A percentile compares a stretch with the other conserved stretches of the same genome.
These are phyloP conservation scores for Cytospora mali DNA, from an alignment of 2,329 filamentous ascomycete genomes.

Conservation along the genomic window DNA sequence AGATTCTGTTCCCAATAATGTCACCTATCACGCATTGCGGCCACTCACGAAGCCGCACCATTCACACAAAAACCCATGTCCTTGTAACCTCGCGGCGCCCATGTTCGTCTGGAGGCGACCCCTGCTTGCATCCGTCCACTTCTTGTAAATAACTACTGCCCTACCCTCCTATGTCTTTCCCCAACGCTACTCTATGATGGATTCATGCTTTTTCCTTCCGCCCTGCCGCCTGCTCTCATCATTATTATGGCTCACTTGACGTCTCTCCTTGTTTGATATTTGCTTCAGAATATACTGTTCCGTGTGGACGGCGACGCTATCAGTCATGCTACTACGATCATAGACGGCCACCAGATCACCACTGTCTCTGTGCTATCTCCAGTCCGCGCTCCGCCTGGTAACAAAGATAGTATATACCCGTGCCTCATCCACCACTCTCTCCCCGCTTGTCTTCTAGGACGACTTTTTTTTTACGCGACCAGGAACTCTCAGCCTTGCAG, in stretches of 20 bases:
- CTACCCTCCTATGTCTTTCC: conserved; percentile 18
- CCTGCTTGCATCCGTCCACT: conserved; percentile 15
- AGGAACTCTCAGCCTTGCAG: neutral
- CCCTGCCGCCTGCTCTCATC: conserved; percentile 10
- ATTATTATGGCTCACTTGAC: conserved; percentile 7
- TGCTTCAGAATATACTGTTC: conserved; percentile 18
- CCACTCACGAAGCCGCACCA: conserved; percentile 8
- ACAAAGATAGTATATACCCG: conserved; percentile 8
- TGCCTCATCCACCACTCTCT: conserved; percentile 2
- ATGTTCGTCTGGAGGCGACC: conserved; percentile 3
- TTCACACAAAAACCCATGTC: conserved; percentile 12
- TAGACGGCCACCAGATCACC: conserved; percentile 2
- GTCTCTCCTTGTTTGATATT: conserved; percentile 13
- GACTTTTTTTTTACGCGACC: neutral
- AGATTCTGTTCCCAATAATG: conserved; percentile 17
- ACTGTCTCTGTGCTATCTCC: conserved; percentile 5
- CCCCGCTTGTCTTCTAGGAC: neutral
- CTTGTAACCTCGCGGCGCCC: conserved; percentile 15
- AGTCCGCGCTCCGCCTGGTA: neutral
- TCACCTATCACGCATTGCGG: neutral
- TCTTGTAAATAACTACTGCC: conserved; percentile 17
- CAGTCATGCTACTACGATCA: conserved; percentile 8
- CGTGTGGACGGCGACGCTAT: neutral
- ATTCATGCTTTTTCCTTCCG: conserved; percentile 14
- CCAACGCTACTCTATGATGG: conserved; percentile 12